phyloP scores from a whole-genome alignment of 208 protist genomes.

The Wallacemonas rigidus region DNA sequence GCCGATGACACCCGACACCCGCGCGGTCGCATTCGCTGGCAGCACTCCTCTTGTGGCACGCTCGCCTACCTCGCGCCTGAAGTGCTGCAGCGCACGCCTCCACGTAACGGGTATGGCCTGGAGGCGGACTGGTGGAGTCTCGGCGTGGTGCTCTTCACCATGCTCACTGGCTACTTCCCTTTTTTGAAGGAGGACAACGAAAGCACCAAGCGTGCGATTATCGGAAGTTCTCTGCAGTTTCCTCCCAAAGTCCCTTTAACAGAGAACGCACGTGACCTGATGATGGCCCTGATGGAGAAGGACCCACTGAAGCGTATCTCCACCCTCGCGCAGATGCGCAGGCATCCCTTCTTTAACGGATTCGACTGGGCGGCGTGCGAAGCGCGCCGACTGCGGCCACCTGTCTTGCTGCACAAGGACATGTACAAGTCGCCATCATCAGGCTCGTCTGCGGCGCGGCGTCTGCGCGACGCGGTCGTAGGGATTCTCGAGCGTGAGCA shows the following conservation, averaged over 20 bases:
- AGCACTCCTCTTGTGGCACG: conserved; percentile 88
- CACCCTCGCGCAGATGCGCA: conserved; percentile 40
- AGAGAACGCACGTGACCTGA: conserved; percentile 38
- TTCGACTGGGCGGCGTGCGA: conserved; percentile 81
- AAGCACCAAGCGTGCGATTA: conserved; percentile 51
- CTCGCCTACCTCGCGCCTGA: conserved; percentile 91
- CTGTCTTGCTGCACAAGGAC: conserved; percentile 58
- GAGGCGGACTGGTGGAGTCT: conserved; percentile 86
- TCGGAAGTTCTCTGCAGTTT: conserved; percentile 47
- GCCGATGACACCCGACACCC: conserved; percentile 30
- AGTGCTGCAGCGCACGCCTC: conserved; percentile 41
- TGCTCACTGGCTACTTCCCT: conserved; percentile 78
- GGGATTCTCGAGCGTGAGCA: conserved; percentile 5
- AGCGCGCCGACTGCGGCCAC: conserved; percentile 49
- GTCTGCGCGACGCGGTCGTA: conserved; percentile 33
- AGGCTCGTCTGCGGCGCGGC: conserved; percentile 20
- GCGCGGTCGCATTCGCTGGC: conserved; percentile 24
- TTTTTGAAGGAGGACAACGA: conserved; percentile 61
- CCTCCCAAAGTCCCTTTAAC: conserved; percentile 39
- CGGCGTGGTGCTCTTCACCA: conserved; percentile 78
- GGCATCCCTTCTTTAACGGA: conserved; percentile 62
- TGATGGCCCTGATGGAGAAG: conserved; percentile 59
- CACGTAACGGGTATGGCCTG: conserved; percentile 60
- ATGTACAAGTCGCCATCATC: conserved; percentile 40
- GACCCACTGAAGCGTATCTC: conserved; percentile 49